Base-by-base conservation (phyloP, 768 basidiomycete genomes). In the Pulveroboletus sp. region DNA sequence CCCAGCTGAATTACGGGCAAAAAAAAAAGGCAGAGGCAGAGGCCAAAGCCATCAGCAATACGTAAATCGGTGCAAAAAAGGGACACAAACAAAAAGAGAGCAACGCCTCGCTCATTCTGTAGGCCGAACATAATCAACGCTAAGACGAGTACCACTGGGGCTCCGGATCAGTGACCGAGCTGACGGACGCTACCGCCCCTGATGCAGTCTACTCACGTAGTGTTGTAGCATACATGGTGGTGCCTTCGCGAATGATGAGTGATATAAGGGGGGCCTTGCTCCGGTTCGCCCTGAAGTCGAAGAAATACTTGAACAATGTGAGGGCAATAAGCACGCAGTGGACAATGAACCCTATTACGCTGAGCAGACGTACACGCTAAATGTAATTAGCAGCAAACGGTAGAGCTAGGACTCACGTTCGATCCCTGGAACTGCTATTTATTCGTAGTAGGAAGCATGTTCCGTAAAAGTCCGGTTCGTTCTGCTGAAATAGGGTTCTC, bases 191-290 rank as follows among this genome's bases (percentile, higher is more conserved):
- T 8, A 31, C 30, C 11, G 8, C 11, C 30, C 5, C 30, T 10
- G 30, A 21, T 21, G 21, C 6, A 8, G 7, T 31, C 30, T 31
- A 31, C 30, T 31, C 30, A 31, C 30, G 11, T 31, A 31, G 30
- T 11, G 11, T 31, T 8, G 30, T 31, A 32, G 31, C 31, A 32
- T 32, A 32, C 31, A 32, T 32, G 10, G 13, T 10, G 31, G 46
- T 50, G 10, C 47, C 33, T 28, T 60, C 56, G 18, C 53, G 57
- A 42, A 59, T 30, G 24, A 62, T 32, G 10, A 62, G 52, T 13
- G 51, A 62, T 27, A 62, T 49, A 15, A 62, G 55, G 9, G 60
- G 60, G 3, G 60, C 47, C 24, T 57, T 58, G 6, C 52, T 54
- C 54, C 33, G 33, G 54, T 60, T 59, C 13, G 47, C 50, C 50